Conservation (phyloP, 2,329 filamentous ascomycete genomes). For the Fusarium floridanum region DNA sequence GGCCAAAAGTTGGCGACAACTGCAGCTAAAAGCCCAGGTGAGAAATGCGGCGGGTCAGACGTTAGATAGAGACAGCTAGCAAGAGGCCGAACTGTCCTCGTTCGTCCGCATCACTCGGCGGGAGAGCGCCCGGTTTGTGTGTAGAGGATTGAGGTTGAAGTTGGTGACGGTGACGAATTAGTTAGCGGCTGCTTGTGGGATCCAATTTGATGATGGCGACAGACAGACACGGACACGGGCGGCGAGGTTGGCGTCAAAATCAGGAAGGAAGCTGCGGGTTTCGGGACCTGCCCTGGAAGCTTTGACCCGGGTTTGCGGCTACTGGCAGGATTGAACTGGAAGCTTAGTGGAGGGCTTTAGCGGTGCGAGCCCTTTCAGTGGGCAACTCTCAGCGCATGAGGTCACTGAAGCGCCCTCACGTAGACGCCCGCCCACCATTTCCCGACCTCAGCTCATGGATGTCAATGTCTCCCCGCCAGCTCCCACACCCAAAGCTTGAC, state of each 20-base stretch:
- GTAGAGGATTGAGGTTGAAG: slow-evolving; percentile 10
- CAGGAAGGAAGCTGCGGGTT: not conserved
- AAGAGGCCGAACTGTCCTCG: slow-evolving; percentile 40
- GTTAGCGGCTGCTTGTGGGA: slow-evolving; percentile 40
- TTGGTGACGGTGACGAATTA: slow-evolving; percentile 41
- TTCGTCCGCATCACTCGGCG: slow-evolving; percentile 41
- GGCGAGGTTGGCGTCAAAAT: slow-evolving; percentile 46
- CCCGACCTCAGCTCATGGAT: slow-evolving; percentile 28
- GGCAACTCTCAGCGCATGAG: slow-evolving; percentile 39
- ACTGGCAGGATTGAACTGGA: not conserved
- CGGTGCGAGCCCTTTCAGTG: slow-evolving; percentile 32
- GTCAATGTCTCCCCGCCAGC: slow-evolving; percentile 4
- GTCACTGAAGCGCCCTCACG: slow-evolving; percentile 37
- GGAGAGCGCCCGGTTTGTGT: slow-evolving; percentile 24
- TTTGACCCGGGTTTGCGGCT: slow-evolving; percentile 39
- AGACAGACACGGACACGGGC: slow-evolving; percentile 17
- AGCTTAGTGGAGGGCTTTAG: slow-evolving; percentile 17
- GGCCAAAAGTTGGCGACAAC: slow-evolving; percentile 19
- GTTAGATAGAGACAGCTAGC: slow-evolving; percentile 30
- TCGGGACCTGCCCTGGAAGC: slow-evolving; percentile 36
- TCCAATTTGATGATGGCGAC: slow-evolving; percentile 43
- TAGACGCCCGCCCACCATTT: slow-evolving; percentile 22
- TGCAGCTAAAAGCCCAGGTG: not conserved
- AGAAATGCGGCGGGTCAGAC: slow-evolving; percentile 13
- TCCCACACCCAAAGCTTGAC: slow-evolving; percentile 20